Evolutionary conservation across 2,329 filamentous ascomycete species (phyloP).

Genomic region (Ceratocystis albifundus): DNA sequence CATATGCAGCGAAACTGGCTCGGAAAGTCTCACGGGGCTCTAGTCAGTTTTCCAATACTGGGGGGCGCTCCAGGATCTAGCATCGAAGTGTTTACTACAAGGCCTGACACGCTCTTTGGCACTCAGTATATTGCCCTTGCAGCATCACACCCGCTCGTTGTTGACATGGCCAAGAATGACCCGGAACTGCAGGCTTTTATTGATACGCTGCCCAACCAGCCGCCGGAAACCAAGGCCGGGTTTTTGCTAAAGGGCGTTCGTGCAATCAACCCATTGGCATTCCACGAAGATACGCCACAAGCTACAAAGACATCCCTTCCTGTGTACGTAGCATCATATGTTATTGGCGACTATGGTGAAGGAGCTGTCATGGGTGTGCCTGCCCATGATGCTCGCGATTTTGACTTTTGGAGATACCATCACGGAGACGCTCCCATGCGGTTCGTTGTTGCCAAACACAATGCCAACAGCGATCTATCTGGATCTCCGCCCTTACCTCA

Average conservation of each 20-base stretch:
- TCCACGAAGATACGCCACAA: slow-evolving; percentile 40
- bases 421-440: slow-evolving; percentile 47
- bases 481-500: slow-evolving; percentile 30
- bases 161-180: slow-evolving; percentile 47
- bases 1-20: slow-evolving; percentile 83
- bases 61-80: slow-evolving; percentile 34
- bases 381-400: slow-evolving; percentile 67
- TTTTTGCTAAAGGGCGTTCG: slow-evolving; percentile 52
- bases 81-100: slow-evolving; percentile 70
- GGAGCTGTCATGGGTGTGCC: slow-evolving; percentile 89
- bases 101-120: slow-evolving; percentile 76
- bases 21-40: slow-evolving; percentile 62
- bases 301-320: slow-evolving; percentile 49
- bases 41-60: slow-evolving; percentile 56
- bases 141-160: slow-evolving; percentile 57
- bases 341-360: slow-evolving; percentile 73
- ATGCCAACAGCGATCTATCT: slow-evolving; percentile 26
- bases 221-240: slow-evolving; percentile 51
- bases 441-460: slow-evolving; percentile 42
- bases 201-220: slow-evolving; percentile 45
- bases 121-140: slow-evolving; percentile 77
- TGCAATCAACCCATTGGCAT: slow-evolving; percentile 55
- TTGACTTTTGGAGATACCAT: slow-evolving; percentile 69
- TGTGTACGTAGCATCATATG: slow-evolving; percentile 73
- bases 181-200: slow-evolving; percentile 56